phyloP scores from a whole-genome alignment of 73 alveolate species.

The Paramecium sexaurelia region DNA sequence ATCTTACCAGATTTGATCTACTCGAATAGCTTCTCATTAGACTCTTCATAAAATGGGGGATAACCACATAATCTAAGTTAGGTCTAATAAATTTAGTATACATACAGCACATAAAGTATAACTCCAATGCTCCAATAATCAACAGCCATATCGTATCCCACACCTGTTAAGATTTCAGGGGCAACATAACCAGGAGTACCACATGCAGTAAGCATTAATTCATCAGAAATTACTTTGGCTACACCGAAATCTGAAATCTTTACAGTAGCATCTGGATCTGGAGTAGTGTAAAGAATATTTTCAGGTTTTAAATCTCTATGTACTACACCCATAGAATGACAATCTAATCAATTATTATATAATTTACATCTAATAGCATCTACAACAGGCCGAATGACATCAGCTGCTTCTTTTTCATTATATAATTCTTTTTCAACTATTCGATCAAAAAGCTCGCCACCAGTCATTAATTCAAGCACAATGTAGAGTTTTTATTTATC shows the following conservation, averaged over 20 bases:
- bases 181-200: conserved; percentile 99
- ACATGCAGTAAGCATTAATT: conserved; percentile 97
- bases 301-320: conserved; percentile 99
- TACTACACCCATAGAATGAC: conserved; percentile 95
- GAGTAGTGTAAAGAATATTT: conserved; percentile 89
- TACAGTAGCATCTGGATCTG: conserved; percentile 88
- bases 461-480: conserved; percentile 87
- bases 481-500: conserved; percentile 76
- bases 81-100: conserved; percentile 79
- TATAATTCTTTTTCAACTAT: conserved; percentile 97
- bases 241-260: conserved; percentile 97
- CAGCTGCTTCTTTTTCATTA: conserved; percentile 97
- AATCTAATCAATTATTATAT: conserved; percentile 56
- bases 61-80: conserved; percentile 66
- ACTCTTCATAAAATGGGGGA: conserved; percentile 77
- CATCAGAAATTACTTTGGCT: conserved; percentile 92
- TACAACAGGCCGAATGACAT: conserved; percentile 93
- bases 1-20: conserved; percentile 67
- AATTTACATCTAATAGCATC: conserved; percentile 90
- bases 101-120: conserved; percentile 68
- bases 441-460: conserved; percentile 92
- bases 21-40: conserved; percentile 68
- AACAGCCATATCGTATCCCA: conserved; percentile 95
- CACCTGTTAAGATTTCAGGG: conserved; percentile 95
- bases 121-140: conserved; percentile 96